phyloP scores from a whole-genome alignment of 805 yeast genomes.

The Yamadazyma olivae region DNA sequence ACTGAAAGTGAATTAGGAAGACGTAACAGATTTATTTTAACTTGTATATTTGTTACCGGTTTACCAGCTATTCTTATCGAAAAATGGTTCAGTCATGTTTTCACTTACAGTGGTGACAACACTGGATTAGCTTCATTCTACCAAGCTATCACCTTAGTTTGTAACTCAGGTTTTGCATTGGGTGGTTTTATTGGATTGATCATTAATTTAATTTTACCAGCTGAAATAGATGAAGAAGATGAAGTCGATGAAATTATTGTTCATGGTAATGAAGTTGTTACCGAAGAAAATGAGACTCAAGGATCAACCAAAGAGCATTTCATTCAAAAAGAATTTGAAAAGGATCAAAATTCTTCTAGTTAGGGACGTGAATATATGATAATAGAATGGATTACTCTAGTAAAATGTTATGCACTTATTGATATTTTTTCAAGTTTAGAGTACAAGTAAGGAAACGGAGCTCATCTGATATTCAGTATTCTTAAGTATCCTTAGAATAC shows the following conservation, averaged over 20 bases:
- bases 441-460: no score
- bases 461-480: no score
- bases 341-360: background rate
- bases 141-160: constrained; percentile 62
- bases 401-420: no score
- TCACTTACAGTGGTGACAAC: constrained; percentile 62
- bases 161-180: constrained; percentile 70
- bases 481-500: no score
- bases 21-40: constrained; percentile 67
- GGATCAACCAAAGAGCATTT: background rate
- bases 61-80: constrained; percentile 63
- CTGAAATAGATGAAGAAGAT: background rate
- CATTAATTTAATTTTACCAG: constrained; percentile 40
- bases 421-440: no score
- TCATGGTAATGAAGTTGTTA: background rate
- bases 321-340: background rate
- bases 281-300: background rate
- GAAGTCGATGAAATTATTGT: constrained; percentile 3
- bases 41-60: constrained; percentile 61
- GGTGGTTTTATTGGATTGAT: constrained; percentile 62
- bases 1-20: constrained; percentile 58
- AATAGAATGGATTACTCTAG: no score
- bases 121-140: constrained; percentile 54
- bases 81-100: constrained; percentile 59
- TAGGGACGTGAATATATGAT: no score